Evolutionary conservation across 176 grass and related monocot genomes (phyloP).

Genomic region (Eragrostis curvula): DNA sequence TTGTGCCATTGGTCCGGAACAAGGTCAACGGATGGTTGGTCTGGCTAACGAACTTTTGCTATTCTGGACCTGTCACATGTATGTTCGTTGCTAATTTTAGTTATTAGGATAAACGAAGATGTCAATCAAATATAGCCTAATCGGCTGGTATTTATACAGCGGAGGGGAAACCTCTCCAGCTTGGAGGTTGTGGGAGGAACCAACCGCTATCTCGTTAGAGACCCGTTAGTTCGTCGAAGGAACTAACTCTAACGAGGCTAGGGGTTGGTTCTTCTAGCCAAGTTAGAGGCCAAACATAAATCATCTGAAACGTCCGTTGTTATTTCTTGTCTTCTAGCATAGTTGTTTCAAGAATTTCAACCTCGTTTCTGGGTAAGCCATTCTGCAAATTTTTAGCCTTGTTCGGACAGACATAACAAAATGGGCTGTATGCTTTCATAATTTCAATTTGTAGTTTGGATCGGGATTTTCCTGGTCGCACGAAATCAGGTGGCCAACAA

Average conservation of each 20-base stretch:
- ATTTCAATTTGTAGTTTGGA: not conserved
- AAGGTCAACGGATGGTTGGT: slow-evolving; percentile 26
- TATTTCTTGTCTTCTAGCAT: slow-evolving; percentile 12
- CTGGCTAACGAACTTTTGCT: slow-evolving; percentile 18
- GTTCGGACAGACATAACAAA: slow-evolving; percentile 1
- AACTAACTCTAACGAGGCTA: slow-evolving; percentile 40
- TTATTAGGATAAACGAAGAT: not conserved
- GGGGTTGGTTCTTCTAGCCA: slow-evolving; percentile 44
- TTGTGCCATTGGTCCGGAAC: not conserved
- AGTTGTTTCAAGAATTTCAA: slow-evolving; percentile 25
- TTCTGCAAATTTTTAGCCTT: not conserved
- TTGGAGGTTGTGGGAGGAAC: slow-evolving; percentile 30
- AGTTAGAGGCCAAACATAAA: not conserved
- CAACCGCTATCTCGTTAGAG: slow-evolving; percentile 36
- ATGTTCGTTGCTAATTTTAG: not conserved
- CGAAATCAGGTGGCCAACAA: not conserved
- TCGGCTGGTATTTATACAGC: slow-evolving; percentile 26
- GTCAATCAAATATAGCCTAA: slow-evolving; percentile 20
- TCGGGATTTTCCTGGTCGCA: not conserved
- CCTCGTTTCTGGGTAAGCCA: slow-evolving; percentile 28
- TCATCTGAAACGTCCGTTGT: not conserved
- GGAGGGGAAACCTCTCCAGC: not conserved
- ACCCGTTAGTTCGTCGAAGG: slow-evolving; percentile 29
- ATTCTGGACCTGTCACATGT: slow-evolving; percentile 16
- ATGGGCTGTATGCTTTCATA: slow-evolving; percentile 6